Evolutionary conservation across 805 yeast species (phyloP).

Genomic region (Pichia cephalocereana): DNA sequence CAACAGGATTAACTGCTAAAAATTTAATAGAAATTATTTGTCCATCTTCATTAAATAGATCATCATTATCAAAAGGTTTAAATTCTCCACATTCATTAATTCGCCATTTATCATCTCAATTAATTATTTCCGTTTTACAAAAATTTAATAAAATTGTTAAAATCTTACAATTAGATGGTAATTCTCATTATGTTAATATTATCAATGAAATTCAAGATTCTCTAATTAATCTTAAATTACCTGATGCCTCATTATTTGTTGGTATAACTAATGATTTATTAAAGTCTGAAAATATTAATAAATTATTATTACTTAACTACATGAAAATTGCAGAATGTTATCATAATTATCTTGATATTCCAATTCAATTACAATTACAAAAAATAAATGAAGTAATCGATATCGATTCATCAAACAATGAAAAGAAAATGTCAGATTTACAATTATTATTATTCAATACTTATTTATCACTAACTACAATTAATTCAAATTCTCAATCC

Average conservation of each 20-base stretch:
- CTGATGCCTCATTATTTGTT: slow-evolving; percentile 39
- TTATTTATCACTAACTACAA: slow-evolving; percentile 51
- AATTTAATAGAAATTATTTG: slow-evolving; percentile 46
- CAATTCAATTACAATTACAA: slow-evolving; percentile 14
- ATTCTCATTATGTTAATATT: slow-evolving; percentile 7
- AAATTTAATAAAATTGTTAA: slow-evolving; percentile 39
- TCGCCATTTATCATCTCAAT: slow-evolving; percentile 54
- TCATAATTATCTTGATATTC: slow-evolving; percentile 12
- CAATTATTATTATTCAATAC: slow-evolving; percentile 53
- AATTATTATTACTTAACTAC: slow-evolving; percentile 39
- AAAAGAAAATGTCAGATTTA: slow-evolving; percentile 31
- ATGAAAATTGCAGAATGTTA: slow-evolving; percentile 30
- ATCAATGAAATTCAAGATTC: slow-evolving; percentile 17
- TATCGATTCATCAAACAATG: slow-evolving; percentile 12
- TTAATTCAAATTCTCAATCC: slow-evolving; percentile 25
- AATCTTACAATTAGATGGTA: slow-evolving; percentile 13
- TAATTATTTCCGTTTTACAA: slow-evolving; percentile 43
- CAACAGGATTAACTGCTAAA: slow-evolving; percentile 5
- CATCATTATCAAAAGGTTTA: slow-evolving; percentile 50
- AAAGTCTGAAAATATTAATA: slow-evolving; percentile 27
- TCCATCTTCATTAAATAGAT: slow-evolving; percentile 55
- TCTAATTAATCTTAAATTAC: slow-evolving; percentile 29
- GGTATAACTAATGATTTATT: slow-evolving; percentile 33
- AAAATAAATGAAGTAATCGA: slow-evolving; percentile 8
- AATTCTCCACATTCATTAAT: slow-evolving; percentile 41